These are phyloP conservation scores for Neofusicoccum ribis DNA, from an alignment of 2,329 filamentous ascomycete species.

Conservation along the genomic window DNA sequence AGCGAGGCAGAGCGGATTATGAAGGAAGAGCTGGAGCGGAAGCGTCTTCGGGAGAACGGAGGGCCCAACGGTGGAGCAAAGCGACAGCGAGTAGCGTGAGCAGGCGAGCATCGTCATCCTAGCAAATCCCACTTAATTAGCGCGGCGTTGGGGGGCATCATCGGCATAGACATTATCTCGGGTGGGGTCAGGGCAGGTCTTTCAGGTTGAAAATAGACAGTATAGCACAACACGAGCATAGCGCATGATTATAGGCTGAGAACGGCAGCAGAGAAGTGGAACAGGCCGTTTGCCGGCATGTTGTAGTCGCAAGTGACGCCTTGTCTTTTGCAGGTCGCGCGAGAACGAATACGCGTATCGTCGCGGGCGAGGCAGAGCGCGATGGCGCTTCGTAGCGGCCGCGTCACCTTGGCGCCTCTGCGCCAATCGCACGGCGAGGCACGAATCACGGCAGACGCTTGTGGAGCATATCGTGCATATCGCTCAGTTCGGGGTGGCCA, in stretches of 20 bases:
- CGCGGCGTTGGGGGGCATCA: neutral
- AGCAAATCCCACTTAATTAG: neutral
- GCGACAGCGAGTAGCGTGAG: slow-evolving; percentile 13
- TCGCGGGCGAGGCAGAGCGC: neutral
- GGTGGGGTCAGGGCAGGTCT: neutral
- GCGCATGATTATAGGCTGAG: neutral
- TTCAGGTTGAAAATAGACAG: neutral
- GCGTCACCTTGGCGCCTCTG: slow-evolving; percentile 2
- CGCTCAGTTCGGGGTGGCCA: neutral
- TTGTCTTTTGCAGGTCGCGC: slow-evolving; percentile 1
- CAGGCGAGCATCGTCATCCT: neutral
- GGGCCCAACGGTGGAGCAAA: neutral
- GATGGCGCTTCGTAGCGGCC: neutral
- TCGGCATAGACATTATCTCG: neutral
- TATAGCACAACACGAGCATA: neutral
- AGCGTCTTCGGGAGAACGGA: slow-evolving; percentile 32
- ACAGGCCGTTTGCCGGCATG: slow-evolving; percentile 1
- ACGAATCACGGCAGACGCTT: neutral
- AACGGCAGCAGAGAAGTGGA: neutral
- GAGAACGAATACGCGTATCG: slow-evolving; percentile 7
- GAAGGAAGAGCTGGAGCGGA: slow-evolving; percentile 59
- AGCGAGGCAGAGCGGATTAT: slow-evolving; percentile 87
- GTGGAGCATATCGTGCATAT: neutral
- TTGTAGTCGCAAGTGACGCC: neutral
- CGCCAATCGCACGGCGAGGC: neutral